Base-by-base conservation (phyloP, 257 asterid genomes). In the Ballota nigra region DNA sequence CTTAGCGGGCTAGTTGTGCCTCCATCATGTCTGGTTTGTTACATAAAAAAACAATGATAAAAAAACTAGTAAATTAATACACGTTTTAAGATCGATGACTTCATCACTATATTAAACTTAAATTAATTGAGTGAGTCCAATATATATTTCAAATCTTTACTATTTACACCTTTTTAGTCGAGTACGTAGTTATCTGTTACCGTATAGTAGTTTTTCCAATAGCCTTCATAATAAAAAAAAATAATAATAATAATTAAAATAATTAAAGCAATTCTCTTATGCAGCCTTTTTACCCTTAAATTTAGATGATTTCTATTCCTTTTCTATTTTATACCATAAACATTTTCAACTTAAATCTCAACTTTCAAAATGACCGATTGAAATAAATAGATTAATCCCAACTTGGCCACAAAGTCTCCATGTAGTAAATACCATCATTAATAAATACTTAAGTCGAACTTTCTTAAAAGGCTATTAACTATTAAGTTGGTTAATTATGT, bases 401-500 rank as follows among this genome's bases (percentile, higher is more conserved):
- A 80, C 16, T 82, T 79, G 88, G 82, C 89, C 81, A 56, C 74
- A 76, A 78, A 76, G 83, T 81, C 85, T 77, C 76, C 85, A 79
- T 57, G 18, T 75, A 74, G 66, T 74, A 74, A 68, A 34, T 15
- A 41, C 55, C 52, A 49, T 8, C 6, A 68, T 23, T 47, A 78
- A 63, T 34, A 45, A 66, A 62, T 55, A 55, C 23, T 29, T 33
- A n/a, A n/a, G n/a, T n/a, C n/a, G n/a, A n/a, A n/a, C n/a, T n/a
- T n/a, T n/a, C n/a, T n/a, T n/a, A n/a, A n/a, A 67, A 29, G 19
- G 59, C 64, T 7, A 18, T n/a, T 24, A 65, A 74, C 64, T 7
- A 18, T n/a, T 24, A 65, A 74, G 53, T 57, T 74, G 43, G 10
- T 61, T n/a, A n/a, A n/a, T n/a, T 49, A 24, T 51, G 65, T 5